These are phyloP conservation scores for Monosporozyma aerobia DNA, from an alignment of 805 yeast species.

Conservation along the genomic window DNA sequence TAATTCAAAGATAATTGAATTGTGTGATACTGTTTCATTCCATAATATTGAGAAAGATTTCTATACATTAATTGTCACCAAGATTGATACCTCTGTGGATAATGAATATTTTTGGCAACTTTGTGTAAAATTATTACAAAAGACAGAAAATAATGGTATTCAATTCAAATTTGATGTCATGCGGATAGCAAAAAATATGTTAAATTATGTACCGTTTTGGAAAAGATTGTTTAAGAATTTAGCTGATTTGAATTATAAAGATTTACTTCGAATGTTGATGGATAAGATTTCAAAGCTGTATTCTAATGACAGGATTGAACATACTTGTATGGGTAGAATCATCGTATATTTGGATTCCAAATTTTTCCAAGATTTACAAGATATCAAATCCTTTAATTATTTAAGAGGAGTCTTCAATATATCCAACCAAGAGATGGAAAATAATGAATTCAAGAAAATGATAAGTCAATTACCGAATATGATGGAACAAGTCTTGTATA, in stretches of 20 bases:
- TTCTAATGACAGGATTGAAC: background rate
- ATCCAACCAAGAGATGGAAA: background rate
- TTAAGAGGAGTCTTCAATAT: conserved; percentile 12
- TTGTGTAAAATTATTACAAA: background rate
- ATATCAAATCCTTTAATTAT: conserved; percentile 15
- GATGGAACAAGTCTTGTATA: background rate
- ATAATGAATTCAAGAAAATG: background rate
- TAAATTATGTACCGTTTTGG: background rate
- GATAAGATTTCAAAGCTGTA: background rate
- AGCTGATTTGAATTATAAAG: background rate
- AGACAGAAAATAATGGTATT: background rate
- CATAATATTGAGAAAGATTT: conserved; percentile 14
- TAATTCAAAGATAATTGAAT: conserved; percentile 11
- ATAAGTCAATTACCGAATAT: background rate
- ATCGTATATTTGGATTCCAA: conserved; percentile 15
- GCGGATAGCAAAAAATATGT: background rate
- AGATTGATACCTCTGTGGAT: background rate
- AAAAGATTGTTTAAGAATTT: background rate
- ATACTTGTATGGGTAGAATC: conserved; percentile 3
- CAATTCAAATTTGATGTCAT: background rate
- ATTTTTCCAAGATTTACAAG: conserved; percentile 16
- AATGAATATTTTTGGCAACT: background rate
- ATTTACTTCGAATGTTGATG: background rate
- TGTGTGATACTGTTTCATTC: conserved; percentile 20
- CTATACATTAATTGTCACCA: conserved; percentile 8